Conservation (phyloP, 2,329 filamentous ascomycete genomes). For the Clonostachys chloroleuca region DNA sequence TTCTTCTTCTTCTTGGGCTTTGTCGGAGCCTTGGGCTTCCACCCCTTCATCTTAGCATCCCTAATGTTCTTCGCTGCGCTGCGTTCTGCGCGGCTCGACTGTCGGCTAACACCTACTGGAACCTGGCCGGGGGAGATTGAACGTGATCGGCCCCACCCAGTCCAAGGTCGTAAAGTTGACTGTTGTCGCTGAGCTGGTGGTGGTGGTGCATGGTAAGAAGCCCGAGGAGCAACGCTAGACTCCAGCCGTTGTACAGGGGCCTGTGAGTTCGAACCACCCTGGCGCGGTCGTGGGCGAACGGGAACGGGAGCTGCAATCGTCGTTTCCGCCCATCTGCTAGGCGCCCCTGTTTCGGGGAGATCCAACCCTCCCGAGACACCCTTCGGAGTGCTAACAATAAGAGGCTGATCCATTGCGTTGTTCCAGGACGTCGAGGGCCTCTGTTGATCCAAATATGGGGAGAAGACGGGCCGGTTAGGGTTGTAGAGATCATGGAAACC, state of each 20-base stretch:
- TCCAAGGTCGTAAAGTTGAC: slow-evolving; percentile 12
- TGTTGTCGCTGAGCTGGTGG: background rate
- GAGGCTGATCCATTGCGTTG: slow-evolving; percentile 39
- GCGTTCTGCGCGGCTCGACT: slow-evolving; percentile 51
- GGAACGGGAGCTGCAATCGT: slow-evolving; percentile 49
- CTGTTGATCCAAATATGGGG: slow-evolving; percentile 25
- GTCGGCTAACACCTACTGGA: slow-evolving; percentile 34
- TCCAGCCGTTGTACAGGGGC: slow-evolving; percentile 45
- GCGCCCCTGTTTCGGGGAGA: slow-evolving; percentile 23
- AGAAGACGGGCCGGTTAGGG: background rate
- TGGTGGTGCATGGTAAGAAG: too few relatives aligned
- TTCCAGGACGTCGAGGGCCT: slow-evolving; percentile 24
- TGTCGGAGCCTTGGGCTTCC: slow-evolving; percentile 30
- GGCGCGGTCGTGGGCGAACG: slow-evolving; percentile 38
- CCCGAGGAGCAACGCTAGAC: slow-evolving; percentile 26
- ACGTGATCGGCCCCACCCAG: slow-evolving; percentile 27
- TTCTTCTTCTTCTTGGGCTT: slow-evolving; percentile 28
- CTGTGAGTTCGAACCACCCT: slow-evolving; percentile 7
- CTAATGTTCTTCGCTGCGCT: slow-evolving; percentile 59
- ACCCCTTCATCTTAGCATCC: slow-evolving; percentile 54
- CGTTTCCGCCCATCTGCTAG: slow-evolving; percentile 29
- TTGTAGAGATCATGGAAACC: too few relatives aligned
- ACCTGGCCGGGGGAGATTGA: slow-evolving; percentile 16
- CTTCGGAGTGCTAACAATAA: slow-evolving; percentile 57
- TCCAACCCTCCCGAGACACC: slow-evolving; percentile 52